These are phyloP conservation scores for Zygoascus meyerae DNA, from an alignment of 1,139 yeast genomes.

Conservation along the genomic window DNA sequence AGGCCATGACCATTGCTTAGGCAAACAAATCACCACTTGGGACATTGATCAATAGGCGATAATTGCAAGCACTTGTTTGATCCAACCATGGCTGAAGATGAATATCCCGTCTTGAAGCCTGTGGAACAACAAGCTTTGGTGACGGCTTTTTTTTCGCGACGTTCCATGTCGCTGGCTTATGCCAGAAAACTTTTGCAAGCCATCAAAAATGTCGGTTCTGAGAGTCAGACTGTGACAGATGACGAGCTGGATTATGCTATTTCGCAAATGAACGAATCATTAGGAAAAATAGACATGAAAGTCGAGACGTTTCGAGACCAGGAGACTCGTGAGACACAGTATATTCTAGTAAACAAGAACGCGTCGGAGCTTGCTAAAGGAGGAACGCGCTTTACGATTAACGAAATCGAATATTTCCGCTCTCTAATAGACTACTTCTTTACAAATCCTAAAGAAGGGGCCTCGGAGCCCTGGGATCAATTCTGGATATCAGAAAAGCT, in stretches of 20 bases:
- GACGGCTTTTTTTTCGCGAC: constrained; percentile 12
- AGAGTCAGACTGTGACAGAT: not conserved
- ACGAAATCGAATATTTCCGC: constrained; percentile 23
- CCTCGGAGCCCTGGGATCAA: not conserved
- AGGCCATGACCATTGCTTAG: no score
- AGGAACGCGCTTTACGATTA: constrained; percentile 19
- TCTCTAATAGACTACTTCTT: constrained; percentile 20
- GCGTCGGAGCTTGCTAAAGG: constrained; percentile 13
- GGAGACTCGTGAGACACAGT: constrained; percentile 12
- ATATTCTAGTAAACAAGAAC: constrained; percentile 16
- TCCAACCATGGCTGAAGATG: no score
- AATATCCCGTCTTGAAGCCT: not conserved
- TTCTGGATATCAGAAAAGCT: constrained; percentile 4
- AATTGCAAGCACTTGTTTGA: no score
- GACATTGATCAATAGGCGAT: no score
- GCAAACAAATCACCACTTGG: no score
- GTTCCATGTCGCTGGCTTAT: constrained; percentile 11
- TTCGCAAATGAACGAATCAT: constrained; percentile 11
- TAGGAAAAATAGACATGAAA: constrained; percentile 22
- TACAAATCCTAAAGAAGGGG: constrained; percentile 10
- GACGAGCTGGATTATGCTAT: constrained; percentile 4
- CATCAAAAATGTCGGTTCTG: constrained; percentile 8
- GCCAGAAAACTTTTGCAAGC: constrained; percentile 7
- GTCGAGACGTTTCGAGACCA: constrained; percentile 19
- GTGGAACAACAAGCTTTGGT: not conserved